phyloP scores from a whole-genome alignment of 139 green algal species.

The Asterochloris sp. region DNA sequence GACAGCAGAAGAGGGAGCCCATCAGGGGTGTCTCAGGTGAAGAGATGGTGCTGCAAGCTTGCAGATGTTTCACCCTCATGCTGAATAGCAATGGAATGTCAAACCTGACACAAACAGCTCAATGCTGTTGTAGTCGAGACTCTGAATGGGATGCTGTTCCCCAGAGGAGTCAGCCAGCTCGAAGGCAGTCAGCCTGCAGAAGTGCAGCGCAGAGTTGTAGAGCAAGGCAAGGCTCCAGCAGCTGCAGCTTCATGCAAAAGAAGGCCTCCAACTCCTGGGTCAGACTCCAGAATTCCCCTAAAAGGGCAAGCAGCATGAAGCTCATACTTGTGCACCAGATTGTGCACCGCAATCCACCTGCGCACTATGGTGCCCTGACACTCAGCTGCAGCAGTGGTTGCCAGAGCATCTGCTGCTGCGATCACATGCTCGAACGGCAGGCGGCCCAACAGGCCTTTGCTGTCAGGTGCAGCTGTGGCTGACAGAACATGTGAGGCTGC shows the following conservation, averaged over 20 bases:
- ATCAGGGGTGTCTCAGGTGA: background rate
- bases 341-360: too few relatives aligned
- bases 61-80: background rate
- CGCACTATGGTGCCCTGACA: too few relatives aligned
- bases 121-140: slow-evolving; percentile 15
- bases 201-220: background rate
- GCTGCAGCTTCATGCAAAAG: too few relatives aligned
- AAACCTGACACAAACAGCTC: slow-evolving; percentile 28
- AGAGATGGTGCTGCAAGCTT: too few relatives aligned
- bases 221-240: too few relatives aligned
- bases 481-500: background rate
- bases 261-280: too few relatives aligned
- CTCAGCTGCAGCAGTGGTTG: too few relatives aligned
- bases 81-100: background rate
- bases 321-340: too few relatives aligned
- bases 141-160: slow-evolving; percentile 44
- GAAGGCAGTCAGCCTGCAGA: slow-evolving; percentile 53
- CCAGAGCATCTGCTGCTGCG: too few relatives aligned
- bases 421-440: too few relatives aligned
- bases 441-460: background rate
- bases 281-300: too few relatives aligned
- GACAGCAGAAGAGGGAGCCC: background rate
- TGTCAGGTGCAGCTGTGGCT: background rate
- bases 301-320: too few relatives aligned
- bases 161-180: slow-evolving; percentile 28